Conservation (phyloP, 139 green algal genomes). For the Ettlia oleoabundans region DNA sequence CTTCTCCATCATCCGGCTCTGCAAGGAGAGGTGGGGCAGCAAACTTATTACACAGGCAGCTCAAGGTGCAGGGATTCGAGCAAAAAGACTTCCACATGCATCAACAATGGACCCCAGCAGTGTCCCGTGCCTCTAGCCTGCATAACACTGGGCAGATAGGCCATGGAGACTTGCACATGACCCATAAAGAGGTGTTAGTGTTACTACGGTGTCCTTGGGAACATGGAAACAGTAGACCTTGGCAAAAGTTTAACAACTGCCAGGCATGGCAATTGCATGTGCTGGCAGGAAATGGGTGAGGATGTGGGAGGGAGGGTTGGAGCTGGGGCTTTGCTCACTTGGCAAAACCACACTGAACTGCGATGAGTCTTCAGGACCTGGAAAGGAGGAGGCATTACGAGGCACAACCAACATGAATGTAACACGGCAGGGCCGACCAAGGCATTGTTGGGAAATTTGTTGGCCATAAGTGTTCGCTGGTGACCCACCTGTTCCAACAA, state of each 20-base stretch:
- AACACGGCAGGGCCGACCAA: not conserved
- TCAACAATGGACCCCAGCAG: not conserved
- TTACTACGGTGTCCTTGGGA: too few species aligned
- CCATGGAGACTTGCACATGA: too few species aligned
- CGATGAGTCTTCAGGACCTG: not conserved
- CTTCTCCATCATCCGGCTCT: conserved; percentile 27
- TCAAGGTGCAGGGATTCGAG: not conserved
- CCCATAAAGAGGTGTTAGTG: too few species aligned
- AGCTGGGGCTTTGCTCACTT: not conserved
- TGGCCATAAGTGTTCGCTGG: not conserved
- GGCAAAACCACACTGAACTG: not conserved
- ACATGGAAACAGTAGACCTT: too few species aligned
- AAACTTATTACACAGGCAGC: not conserved
- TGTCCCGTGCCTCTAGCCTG: too few species aligned
- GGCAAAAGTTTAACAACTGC: too few species aligned
- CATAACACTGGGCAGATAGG: too few species aligned
- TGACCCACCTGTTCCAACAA: not conserved
- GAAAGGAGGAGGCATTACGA: not conserved
- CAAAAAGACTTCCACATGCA: not conserved
- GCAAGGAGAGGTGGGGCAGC: not conserved
- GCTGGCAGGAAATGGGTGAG: too few species aligned
- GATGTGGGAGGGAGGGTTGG: not conserved
- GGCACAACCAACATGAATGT: not conserved
- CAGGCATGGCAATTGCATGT: too few species aligned
- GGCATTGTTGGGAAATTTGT: not conserved